Conservation (phyloP, 768 basidiomycete species). For the Dendrothele bispora region DNA sequence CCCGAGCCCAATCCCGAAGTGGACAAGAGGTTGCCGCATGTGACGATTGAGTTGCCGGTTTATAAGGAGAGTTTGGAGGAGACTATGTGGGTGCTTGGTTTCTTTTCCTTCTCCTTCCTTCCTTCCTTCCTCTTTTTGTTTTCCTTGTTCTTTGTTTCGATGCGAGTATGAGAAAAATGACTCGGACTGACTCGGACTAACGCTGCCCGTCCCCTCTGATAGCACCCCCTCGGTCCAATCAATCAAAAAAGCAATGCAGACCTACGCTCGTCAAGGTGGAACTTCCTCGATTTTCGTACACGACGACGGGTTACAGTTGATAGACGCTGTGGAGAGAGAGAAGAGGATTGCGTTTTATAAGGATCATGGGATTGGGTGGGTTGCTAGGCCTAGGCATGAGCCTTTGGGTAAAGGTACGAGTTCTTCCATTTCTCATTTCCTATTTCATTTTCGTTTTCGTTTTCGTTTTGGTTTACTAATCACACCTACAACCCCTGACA, state of each 20-base stretch:
- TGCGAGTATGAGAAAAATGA: too few species aligned
- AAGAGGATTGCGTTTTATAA: constrained; percentile 74
- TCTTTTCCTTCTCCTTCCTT: too few species aligned
- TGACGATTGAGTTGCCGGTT: constrained; percentile 83
- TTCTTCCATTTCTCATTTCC: too few species aligned
- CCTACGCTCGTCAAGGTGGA: constrained; percentile 90
- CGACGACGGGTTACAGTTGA: constrained; percentile 79
- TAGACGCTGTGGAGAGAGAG: constrained; percentile 60
- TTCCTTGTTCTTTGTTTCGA: too few species aligned
- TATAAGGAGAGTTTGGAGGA: constrained; percentile 85
- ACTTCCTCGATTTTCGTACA: constrained; percentile 78
- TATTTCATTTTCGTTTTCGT: too few species aligned
- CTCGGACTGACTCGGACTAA: too few species aligned
- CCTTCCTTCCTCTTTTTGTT: too few species aligned
- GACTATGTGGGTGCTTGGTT: constrained; percentile 84
- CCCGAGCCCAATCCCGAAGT: constrained; percentile 63
- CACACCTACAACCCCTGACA: constrained; percentile 56
- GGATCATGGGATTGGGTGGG: constrained; percentile 78
- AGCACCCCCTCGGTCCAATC: constrained; percentile 77
- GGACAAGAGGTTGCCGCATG: constrained; percentile 66
- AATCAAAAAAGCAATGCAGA: constrained; percentile 83
- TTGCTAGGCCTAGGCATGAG: constrained; percentile 82
- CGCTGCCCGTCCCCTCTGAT: constrained; percentile 11
- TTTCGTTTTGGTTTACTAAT: too few species aligned
- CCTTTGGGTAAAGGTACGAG: too few species aligned